phyloP scores from a whole-genome alignment of 2,329 filamentous ascomycete genomes.

The Drechslerella stenobrocha region DNA sequence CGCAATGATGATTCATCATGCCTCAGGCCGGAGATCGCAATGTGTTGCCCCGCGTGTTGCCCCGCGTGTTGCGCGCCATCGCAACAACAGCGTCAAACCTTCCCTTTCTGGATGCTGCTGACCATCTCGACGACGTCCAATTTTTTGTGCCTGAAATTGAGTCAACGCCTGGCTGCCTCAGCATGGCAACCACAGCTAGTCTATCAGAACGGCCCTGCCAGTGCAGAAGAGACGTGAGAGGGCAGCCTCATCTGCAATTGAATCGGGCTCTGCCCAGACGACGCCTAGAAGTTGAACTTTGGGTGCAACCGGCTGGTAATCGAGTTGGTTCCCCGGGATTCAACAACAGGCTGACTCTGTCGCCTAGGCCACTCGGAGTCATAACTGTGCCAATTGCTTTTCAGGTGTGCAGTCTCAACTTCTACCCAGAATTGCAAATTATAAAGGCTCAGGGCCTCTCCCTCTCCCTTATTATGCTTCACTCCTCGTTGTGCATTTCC shows the following conservation, averaged over 20 bases:
- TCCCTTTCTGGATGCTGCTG: slow-evolving; percentile 4
- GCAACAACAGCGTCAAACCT: slow-evolving; percentile 23
- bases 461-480: slow-evolving; percentile 19
- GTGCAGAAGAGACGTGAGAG: no score
- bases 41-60: no score
- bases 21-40: no score
- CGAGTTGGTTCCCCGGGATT: no score
- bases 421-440: no score
- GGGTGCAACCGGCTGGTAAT: no score
- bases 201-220: no score
- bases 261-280: no score
- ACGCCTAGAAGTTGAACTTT: no score
- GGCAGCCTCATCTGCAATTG: no score
- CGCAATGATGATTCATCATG: slow-evolving; percentile 8
- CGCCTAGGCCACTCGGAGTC: slow-evolving; percentile 29
- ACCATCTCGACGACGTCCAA: not conserved
- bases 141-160: not conserved
- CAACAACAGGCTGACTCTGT: no score
- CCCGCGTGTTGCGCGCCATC: slow-evolving; percentile 23
- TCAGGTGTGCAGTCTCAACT: no score
- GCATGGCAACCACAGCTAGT: not conserved
- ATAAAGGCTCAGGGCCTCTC: not conserved
- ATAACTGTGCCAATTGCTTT: slow-evolving; percentile 12
- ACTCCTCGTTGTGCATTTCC: slow-evolving; percentile 8
- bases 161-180: slow-evolving; percentile 1